These are phyloP conservation scores for Fusarium xylarioides DNA, from an alignment of 2,329 filamentous ascomycete species.

Conservation along the genomic window DNA sequence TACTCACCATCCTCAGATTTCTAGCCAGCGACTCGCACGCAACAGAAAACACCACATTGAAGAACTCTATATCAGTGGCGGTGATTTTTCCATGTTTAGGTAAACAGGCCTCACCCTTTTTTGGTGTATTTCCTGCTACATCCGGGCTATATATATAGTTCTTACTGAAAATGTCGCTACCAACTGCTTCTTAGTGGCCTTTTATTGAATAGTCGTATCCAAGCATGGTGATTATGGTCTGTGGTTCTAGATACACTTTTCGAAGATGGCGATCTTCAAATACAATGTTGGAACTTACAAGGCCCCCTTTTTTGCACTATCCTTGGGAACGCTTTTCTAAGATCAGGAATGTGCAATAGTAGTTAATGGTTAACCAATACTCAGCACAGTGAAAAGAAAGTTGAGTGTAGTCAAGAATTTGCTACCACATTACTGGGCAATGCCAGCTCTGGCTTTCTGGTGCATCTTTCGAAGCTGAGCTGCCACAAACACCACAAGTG, in stretches of 20 bases:
- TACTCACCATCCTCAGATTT: not conserved
- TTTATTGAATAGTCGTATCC: not conserved
- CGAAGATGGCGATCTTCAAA: not conserved
- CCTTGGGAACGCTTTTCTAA: not conserved
- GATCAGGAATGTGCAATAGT: not conserved
- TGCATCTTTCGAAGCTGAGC: constrained; percentile 50
- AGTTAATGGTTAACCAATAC: not conserved
- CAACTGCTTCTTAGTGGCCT: not conserved
- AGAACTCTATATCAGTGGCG: not conserved
- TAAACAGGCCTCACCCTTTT: not conserved
- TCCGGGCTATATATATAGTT: not conserved
- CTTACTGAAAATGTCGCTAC: not conserved
- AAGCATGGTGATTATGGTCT: not conserved
- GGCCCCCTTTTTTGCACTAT: not conserved
- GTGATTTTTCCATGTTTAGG: not conserved
- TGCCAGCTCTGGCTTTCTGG: constrained; percentile 39
- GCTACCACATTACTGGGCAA: constrained; percentile 17
- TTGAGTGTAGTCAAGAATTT: too few relatives aligned
- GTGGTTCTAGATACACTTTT: not conserved
- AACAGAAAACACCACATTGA: not conserved
- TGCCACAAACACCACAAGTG: constrained; percentile 73
- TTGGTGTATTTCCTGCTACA: not conserved
- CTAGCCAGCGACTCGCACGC: not conserved
- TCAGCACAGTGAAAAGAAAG: not conserved
- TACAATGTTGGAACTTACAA: not conserved